Evolutionary conservation across 2,329 filamentous ascomycete genomes (phyloP), one percentile per base, ranked within the genome.

Genomic region (Paecilomyces sp.): DNA sequence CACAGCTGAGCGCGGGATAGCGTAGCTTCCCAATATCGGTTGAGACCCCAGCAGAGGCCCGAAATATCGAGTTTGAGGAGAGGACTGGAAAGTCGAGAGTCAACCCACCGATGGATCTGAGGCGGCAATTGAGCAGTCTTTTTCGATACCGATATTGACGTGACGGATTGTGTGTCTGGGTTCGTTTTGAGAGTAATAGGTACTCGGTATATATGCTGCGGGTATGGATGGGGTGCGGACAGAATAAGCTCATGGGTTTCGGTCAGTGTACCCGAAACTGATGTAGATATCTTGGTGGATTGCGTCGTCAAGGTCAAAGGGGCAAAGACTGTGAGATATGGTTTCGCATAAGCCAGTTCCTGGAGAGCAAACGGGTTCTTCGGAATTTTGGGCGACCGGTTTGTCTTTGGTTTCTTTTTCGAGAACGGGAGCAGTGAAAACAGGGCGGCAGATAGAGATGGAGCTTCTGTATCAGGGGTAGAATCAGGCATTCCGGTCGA

Each of bases 301-400:
- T 70, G 66, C 13, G 70, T 60, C 5, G 62, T 67, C 60, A 89
- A 86, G 0, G 78, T 78, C 13, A 94, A 80, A 0, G 88, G 85
- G 0, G 85, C 89, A 66, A 94, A 91, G 8, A 88, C 80, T 54
- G 88, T 83, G 0, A 92, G 79, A 64, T 88, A 91, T 0, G 88
- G 85, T 2, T 89, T 74, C 56, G 88, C 84, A 61, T 92, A 84
- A 0, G 67, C 62, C 24, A 65, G 64, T 34, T 70, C 65, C 53
- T 81, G 77, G 1, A 88, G 80, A 0, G 83, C 80, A 75, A 92
- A 79, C 1, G 85, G 82, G 67, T 92, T 89, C 1, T 88, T 89
- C 7, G 82, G 76, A 0, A 82, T 70, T 1, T 78, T 75, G n/a
- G 73, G 75, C 30, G 67, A 52, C 50, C 70, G 65, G 12, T 61